Base-by-base conservation (phyloP, 495 filamentous ascomycete species). In the Lichenothelia convexa region DNA sequence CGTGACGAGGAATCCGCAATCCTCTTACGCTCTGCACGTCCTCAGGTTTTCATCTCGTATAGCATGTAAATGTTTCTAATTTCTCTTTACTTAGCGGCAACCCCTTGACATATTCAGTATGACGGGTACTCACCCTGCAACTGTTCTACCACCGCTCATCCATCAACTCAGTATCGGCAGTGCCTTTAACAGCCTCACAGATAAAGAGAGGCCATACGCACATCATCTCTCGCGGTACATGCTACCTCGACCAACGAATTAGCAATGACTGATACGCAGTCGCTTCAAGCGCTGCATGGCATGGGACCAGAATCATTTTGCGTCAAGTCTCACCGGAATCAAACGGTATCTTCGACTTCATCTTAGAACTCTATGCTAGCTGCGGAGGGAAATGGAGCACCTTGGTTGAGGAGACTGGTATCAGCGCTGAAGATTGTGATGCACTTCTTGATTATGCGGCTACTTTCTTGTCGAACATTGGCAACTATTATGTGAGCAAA, bases 291-390 rank as follows among this genome's bases (percentile, higher is more conserved):
- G 59, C 58, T 11, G 54, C 61, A 12, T 64, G 58, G 58, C 43
- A 40, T 35, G 58, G 61, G 20, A 39, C 50, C 0, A 35, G 56
- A 21, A 55, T 62, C 21, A 51, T 62, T 30, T 30, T 64, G 3
- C 44, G 47, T 16, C 61, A 64, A 40, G 54, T 60, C 2, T 61
- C 58, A 4, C 53, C 54, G 13, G 59, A 64, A 42, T 46, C 51
- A 1, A 44, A 39, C 6, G 45, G 24, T 2, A 61, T 62, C 17
- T 62, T 53, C 30, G 52, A 59, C 40, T 52, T 60, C 26, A 56
- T 60, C 29, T 38, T 61, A 12, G 54, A 51, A 12, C 48, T 64
- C n/a, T 44, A 55, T 33, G 23, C 35, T 3, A 18, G 23, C 15
- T 62, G 59, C 36, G 26, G 35, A 9, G 59, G 59, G 7, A 31